Evolutionary conservation across 257 asterid genomes (phyloP).

Genomic region (Solanum peruvianum): DNA sequence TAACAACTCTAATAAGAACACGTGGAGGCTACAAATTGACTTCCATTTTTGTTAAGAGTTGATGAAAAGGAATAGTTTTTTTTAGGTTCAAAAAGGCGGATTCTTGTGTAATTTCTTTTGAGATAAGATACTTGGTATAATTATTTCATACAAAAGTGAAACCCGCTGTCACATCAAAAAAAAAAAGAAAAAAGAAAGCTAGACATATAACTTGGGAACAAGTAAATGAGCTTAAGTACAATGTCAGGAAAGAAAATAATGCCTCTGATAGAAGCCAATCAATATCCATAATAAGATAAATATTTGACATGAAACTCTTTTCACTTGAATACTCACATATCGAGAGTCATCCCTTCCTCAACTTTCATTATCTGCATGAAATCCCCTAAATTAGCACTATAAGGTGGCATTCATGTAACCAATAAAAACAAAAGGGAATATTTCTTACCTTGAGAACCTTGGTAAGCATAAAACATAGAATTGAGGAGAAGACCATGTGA

Average conservation of each 20-base stretch:
- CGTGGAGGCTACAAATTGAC: background rate
- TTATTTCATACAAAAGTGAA: background rate
- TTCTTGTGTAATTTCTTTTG: background rate
- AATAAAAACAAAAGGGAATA: background rate
- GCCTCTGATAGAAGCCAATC: background rate
- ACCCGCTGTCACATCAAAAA: background rate
- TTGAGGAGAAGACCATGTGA: constrained; percentile 96
- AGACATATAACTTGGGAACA: background rate
- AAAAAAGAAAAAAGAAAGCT: background rate
- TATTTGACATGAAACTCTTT: background rate
- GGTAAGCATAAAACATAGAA: constrained; percentile 70
- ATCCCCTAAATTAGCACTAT: background rate
- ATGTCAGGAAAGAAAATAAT: background rate
- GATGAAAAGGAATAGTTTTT: background rate
- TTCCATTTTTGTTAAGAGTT: background rate
- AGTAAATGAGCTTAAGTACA: background rate
- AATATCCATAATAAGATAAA: background rate
- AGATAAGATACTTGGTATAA: background rate
- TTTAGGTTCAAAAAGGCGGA: background rate
- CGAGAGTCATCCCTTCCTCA: constrained; percentile 95
- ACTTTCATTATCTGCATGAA: constrained; percentile 66
- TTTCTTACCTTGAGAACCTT: constrained; percentile 72
- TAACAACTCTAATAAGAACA: background rate
- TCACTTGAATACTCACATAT: constrained; percentile 48
- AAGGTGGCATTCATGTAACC: background rate